Evolutionary conservation across 176 grass and related monocot species (phyloP).

Genomic region (Eragrostis nindensis): DNA sequence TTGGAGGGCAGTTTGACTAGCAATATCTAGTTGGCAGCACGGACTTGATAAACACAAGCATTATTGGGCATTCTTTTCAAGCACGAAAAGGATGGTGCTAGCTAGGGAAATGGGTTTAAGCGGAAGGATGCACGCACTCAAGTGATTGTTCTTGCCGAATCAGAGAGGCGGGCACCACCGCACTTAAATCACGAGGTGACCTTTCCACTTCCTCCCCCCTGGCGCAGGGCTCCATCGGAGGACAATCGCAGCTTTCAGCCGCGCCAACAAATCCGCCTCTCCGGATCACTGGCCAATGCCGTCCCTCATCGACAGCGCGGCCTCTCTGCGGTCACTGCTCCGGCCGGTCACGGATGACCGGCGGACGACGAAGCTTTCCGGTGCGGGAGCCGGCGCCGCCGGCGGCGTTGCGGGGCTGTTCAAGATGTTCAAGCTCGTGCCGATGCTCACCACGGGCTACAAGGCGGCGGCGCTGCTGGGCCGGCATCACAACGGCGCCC

Average conservation of each 20-base stretch:
- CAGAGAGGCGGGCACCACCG: neutral
- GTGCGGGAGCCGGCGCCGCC: neutral
- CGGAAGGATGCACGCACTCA: neutral
- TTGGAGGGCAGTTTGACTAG: neutral
- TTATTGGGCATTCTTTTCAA: neutral
- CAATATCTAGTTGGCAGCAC: neutral
- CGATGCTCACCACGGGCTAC: too few relatives aligned
- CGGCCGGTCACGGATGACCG: slow-evolving; percentile 53
- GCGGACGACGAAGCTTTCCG: slow-evolving; percentile 43
- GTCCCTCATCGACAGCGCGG: slow-evolving; percentile 47
- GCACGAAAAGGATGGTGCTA: neutral
- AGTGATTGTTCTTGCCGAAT: neutral
- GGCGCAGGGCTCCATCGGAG: slow-evolving; percentile 14
- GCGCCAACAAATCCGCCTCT: neutral
- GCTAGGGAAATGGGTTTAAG: neutral
- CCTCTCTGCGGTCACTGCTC: slow-evolving; percentile 60
- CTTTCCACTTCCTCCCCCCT: slow-evolving; percentile 25
- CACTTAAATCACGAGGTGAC: slow-evolving; percentile 48
- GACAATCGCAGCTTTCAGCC: slow-evolving; percentile 14
- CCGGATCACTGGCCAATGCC: slow-evolving; percentile 53
- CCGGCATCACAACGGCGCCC: neutral
- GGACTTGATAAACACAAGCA: neutral
- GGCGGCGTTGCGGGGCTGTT: slow-evolving; percentile 5
- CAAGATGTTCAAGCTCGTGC: too few relatives aligned
- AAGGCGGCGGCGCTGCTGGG: slow-evolving; percentile 5